These are phyloP conservation scores for Entophlyctis luteolus DNA, from an alignment of 192 early-diverging fungal genomes.

Conservation along the genomic window DNA sequence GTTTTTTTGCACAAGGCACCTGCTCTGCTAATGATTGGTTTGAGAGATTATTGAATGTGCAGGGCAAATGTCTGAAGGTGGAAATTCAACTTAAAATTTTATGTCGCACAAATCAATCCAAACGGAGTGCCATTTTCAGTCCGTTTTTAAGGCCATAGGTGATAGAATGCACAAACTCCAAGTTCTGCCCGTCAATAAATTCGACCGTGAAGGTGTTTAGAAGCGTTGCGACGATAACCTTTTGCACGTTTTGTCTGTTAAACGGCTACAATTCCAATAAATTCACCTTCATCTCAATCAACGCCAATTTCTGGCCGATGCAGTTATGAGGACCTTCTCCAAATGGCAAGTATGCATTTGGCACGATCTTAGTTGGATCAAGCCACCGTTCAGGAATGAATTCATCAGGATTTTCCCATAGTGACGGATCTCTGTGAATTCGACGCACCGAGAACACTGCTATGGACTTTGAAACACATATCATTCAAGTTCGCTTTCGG, in stretches of 20 bases:
- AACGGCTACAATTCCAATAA: background rate
- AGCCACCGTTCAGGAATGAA: slow-evolving; percentile 43
- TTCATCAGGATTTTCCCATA: slow-evolving; percentile 29
- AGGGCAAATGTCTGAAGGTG: too few relatives aligned
- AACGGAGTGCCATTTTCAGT: too few relatives aligned
- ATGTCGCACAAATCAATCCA: too few relatives aligned
- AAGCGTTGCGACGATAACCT: background rate
- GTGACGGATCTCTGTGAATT: slow-evolving; percentile 29
- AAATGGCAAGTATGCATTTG: slow-evolving; percentile 43
- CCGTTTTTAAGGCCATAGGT: slow-evolving; percentile 23
- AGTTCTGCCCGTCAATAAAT: slow-evolving; percentile 3
- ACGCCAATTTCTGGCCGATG: slow-evolving; percentile 49
- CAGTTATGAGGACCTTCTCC: slow-evolving; percentile 35
- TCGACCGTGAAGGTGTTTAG: slow-evolving; percentile 6
- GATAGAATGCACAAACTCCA: background rate
- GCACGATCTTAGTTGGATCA: slow-evolving; percentile 15
- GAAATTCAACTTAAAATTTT: too few relatives aligned
- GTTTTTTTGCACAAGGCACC: too few relatives aligned
- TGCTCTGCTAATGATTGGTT: too few relatives aligned
- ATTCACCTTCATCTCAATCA: slow-evolving; percentile 31
- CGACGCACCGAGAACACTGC: slow-evolving; percentile 28
- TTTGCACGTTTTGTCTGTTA: background rate
- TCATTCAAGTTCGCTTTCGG: too few relatives aligned
- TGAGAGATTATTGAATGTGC: too few relatives aligned
- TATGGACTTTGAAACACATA: too few relatives aligned